A percentile compares a stretch with the other conserved stretches of the same genome.
Conservation (phyloP, 306 rosid genomes). For the Adenanthera pavonina region DNA sequence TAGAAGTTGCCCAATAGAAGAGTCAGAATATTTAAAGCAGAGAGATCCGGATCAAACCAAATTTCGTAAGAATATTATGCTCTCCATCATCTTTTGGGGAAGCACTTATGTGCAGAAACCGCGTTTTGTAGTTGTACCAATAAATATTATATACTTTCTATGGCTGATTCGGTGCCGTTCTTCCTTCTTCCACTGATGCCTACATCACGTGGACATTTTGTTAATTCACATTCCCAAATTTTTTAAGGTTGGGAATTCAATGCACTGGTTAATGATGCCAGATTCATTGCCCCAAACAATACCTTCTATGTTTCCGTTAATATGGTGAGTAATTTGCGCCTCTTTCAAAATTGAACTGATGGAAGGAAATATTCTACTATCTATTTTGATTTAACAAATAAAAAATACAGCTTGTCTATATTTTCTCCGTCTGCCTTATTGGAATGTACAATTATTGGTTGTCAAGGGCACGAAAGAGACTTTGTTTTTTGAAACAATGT, state of each 20-base stretch:
- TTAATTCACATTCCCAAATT: not conserved
- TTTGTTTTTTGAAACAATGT: too few relatives aligned
- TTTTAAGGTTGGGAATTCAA: not conserved
- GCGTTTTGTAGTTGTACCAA: conserved; percentile 49
- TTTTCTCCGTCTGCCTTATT: too few relatives aligned
- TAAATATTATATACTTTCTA: not conserved
- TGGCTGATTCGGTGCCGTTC: not conserved
- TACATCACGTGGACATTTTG: conserved; percentile 40
- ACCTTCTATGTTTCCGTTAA: not conserved
- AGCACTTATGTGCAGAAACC: conserved; percentile 41
- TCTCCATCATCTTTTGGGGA: not conserved
- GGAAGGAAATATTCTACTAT: not conserved
- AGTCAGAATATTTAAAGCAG: not conserved
- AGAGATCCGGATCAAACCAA: conserved; percentile 24
- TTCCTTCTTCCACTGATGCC: conserved; percentile 10
- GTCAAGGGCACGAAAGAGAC: not conserved
- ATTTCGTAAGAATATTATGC: conserved; percentile 1
- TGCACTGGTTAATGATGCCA: not conserved
- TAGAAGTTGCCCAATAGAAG: not conserved
- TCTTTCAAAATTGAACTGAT: not conserved
- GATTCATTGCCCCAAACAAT: not conserved
- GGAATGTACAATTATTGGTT: not conserved
- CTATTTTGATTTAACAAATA: not conserved
- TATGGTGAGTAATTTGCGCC: not conserved
- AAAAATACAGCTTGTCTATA: too few relatives aligned